Percentiles rank a stretch among this genome's conserved stretches.
Conservation (phyloP, 108 stramenopile genomes). For the Skeletonema potamos region DNA sequence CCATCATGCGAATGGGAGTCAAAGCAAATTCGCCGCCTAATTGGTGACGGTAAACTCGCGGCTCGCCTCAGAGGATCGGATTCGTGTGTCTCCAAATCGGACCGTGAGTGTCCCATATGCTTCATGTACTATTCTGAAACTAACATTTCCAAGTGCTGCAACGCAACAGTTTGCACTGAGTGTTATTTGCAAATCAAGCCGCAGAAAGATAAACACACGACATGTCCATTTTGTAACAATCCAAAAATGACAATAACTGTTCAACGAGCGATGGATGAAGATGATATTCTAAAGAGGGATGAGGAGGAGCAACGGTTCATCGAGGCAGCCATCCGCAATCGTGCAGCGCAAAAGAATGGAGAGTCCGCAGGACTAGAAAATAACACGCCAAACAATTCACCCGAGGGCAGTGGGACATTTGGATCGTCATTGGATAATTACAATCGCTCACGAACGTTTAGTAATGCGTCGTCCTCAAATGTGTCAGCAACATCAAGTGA, state of each 20-base stretch:
- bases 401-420: slow-evolving; percentile 31
- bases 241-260: slow-evolving; percentile 49
- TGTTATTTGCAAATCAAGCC: slow-evolving; percentile 83
- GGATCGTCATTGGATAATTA: slow-evolving; percentile 71
- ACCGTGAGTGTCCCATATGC: slow-evolving; percentile 89
- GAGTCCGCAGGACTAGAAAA: slow-evolving; percentile 4
- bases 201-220: slow-evolving; percentile 56
- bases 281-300: slow-evolving; percentile 40
- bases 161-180: slow-evolving; percentile 83
- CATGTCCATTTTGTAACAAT: slow-evolving; percentile 79
- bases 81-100: slow-evolving; percentile 30
- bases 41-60: slow-evolving; percentile 72
- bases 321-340: slow-evolving; percentile 50
- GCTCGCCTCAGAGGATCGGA: slow-evolving; percentile 68
- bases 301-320: slow-evolving; percentile 57
- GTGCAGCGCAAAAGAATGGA: slow-evolving; percentile 20
- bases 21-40: slow-evolving; percentile 67
- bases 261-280: slow-evolving; percentile 42
- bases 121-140: slow-evolving; percentile 72
- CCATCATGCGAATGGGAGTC: slow-evolving; percentile 74
- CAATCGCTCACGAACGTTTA: slow-evolving; percentile 46
- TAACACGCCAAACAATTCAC: background rate
- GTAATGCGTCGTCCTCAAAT: slow-evolving; percentile 47
- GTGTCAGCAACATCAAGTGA: slow-evolving; percentile 5
- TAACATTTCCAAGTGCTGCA: slow-evolving; percentile 81